Base-by-base conservation (phyloP, 2,329 filamentous ascomycete species). In the Arthrobotrys conoides region DNA sequence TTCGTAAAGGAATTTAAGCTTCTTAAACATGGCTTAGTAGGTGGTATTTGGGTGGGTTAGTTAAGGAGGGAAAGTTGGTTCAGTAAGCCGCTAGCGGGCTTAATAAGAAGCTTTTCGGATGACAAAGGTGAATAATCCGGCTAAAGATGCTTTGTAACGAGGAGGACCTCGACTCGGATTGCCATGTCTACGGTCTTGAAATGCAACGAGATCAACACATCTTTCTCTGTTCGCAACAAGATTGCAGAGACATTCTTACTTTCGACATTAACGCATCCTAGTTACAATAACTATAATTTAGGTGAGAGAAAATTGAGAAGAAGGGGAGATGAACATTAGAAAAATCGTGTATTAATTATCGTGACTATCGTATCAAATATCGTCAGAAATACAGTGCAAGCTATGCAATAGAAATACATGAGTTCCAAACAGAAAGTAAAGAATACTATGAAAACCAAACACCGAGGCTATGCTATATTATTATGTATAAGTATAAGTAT, bases 111-210 rank as follows among this genome's bases (percentile, higher is more conserved):
- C 16, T 49, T 36, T 55, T 18, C 18, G 24, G 71, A 61, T 75
- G 71, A 75, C 71, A 75, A 75, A 75, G 71, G 63, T 59, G 38
- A 48, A 61, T 65, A 41, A 72, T 65, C 59, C 69, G 49, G 27
- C 48, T 53, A 65, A 65, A 72, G 14, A 48, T 72, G 44, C 67
- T 38, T 4, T 6, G 1, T 0, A 33, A 12, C 22, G 22, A 22
- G 1, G 2, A 5, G 4, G 6, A 14, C 36, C 33, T 61, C 57
- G 57, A 18, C 57, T 61, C 57, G 14, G n/a, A 10, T 27, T 61
- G 33, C 36, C 57, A 0, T 6, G 10, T 61, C 27, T 5, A 27
- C 3, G 22, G 9, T 14, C 8, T 22, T 10, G 3, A 6, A 61
- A 9, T 44, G 12, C n/a, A 27, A 61, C 57, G 44, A 24, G 16